Evolutionary conservation across 805 yeast genomes (phyloP).

Genomic region (Wickerhamomyces ciferrii): DNA sequence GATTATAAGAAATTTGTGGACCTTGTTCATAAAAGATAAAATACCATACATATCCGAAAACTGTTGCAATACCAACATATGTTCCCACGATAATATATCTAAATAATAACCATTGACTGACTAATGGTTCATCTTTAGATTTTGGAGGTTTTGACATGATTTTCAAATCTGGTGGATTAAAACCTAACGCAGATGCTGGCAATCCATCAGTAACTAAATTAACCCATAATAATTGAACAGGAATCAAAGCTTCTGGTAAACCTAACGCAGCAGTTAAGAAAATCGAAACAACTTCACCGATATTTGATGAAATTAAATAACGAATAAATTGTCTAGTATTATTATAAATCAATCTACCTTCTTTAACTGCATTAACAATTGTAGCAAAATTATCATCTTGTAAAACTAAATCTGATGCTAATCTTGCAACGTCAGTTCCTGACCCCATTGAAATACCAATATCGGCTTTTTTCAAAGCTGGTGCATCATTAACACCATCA

Average conservation of each 20-base stretch:
- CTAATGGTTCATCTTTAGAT: constrained; percentile 31
- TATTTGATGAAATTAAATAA: constrained; percentile 45
- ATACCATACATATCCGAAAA: constrained; percentile 37
- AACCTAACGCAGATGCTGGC: constrained; percentile 56
- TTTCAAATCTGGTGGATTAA: constrained; percentile 34
- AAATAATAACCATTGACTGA: constrained; percentile 31
- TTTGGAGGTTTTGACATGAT: constrained; percentile 34
- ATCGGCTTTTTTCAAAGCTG: constrained; percentile 57
- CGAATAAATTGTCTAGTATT: constrained; percentile 37
- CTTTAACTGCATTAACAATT: constrained; percentile 49
- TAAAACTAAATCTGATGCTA: constrained; percentile 52
- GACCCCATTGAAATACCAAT: constrained; percentile 63
- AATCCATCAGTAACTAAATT: constrained; percentile 52
- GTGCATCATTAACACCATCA: constrained; percentile 64
- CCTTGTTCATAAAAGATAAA: constrained; percentile 28
- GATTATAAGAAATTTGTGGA: constrained; percentile 28
- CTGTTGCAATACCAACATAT: constrained; percentile 36
- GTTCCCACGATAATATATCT: constrained; percentile 33
- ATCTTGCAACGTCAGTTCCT: constrained; percentile 57
- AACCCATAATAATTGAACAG: constrained; percentile 55
- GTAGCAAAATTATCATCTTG: constrained; percentile 54
- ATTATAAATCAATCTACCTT: constrained; percentile 43
- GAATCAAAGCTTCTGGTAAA: constrained; percentile 47
- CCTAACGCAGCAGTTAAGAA: constrained; percentile 49
- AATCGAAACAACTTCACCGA: constrained; percentile 54